These are phyloP conservation scores for Nicotiana rustica DNA, from an alignment of 305 asterid genomes.

Conservation along the genomic window DNA sequence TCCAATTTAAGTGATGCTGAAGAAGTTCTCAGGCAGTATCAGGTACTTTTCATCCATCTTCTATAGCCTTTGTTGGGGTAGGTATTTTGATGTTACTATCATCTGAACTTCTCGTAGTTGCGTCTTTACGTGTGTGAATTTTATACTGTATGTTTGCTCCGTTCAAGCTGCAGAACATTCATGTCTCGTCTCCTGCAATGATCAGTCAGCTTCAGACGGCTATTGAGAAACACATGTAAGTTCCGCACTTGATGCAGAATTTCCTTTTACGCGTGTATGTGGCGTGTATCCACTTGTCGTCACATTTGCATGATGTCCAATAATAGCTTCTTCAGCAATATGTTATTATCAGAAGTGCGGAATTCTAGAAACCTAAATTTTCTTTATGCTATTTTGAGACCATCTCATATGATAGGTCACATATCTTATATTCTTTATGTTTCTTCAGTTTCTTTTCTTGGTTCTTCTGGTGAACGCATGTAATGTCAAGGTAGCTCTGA, in stretches of 20 bases:
- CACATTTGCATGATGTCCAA: conserved; percentile 23
- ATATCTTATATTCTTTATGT: not conserved
- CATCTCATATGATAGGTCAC: conserved; percentile 18
- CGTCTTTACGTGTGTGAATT: not conserved
- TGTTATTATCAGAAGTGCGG: conserved; percentile 6
- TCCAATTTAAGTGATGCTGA: conserved; percentile 64
- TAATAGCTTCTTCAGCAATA: conserved; percentile 5
- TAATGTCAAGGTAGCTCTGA: not conserved
- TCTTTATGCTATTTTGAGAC: not conserved
- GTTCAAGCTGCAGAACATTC: conserved; percentile 61
- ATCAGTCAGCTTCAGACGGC: conserved; percentile 62
- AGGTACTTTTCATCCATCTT: conserved; percentile 56
- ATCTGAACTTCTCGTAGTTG: not conserved
- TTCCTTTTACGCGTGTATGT: not conserved
- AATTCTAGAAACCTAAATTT: conserved; percentile 11
- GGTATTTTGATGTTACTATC: not conserved
- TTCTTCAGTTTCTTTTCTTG: conserved; percentile 18
- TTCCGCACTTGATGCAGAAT: conserved; percentile 33
- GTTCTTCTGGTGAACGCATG: not conserved
- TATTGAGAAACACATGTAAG: conserved; percentile 81
- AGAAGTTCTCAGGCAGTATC: conserved; percentile 63
- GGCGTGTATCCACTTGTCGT: conserved; percentile 11
- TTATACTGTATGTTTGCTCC: conserved; percentile 34
- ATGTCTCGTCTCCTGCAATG: conserved; percentile 65
- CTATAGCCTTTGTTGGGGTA: conserved; percentile 12